Conservation (phyloP, 108 stramenopile species). For the Fistulifera pelliculosa region DNA sequence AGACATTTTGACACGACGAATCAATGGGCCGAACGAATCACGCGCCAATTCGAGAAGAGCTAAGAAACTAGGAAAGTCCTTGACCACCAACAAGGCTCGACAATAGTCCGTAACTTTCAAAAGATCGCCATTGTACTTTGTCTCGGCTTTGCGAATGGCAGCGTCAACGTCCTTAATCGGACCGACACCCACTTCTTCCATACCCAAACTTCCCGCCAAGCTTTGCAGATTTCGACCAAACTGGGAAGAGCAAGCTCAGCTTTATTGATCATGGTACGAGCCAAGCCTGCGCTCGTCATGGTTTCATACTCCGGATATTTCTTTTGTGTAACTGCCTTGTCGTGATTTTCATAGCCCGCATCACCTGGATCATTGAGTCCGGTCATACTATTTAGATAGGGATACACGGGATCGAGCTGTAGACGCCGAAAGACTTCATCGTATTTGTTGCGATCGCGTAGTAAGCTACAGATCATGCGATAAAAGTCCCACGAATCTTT, state of each 20-base stretch:
- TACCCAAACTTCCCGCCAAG: conserved; percentile 72
- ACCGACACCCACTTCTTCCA: conserved; percentile 78
- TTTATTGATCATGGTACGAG: conserved; percentile 40
- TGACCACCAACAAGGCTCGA: conserved; percentile 71
- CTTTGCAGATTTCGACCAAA: conserved; percentile 82
- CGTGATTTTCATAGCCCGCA: conserved; percentile 51
- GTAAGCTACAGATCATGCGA: conserved; percentile 70
- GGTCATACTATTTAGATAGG: conserved; percentile 73
- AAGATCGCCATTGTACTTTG: conserved; percentile 77
- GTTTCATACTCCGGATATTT: conserved; percentile 39
- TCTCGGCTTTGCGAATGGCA: conserved; percentile 76
- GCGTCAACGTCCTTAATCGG: conserved; percentile 68
- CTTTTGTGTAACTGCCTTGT: conserved; percentile 60
- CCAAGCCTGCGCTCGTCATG: conserved; percentile 54
- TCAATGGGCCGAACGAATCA: conserved; percentile 78
- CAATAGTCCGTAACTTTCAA: conserved; percentile 80
- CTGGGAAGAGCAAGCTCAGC: conserved; percentile 60
- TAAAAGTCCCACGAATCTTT: conserved; percentile 87
- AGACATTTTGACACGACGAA: conserved; percentile 78
- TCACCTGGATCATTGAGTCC: conserved; percentile 77
- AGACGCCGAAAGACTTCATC: conserved; percentile 72
- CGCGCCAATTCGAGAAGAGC: conserved; percentile 74
- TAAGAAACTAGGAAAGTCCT: conserved; percentile 73
- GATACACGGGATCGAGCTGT: conserved; percentile 76
- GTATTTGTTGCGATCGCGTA: conserved; percentile 72